phyloP scores from a whole-genome alignment of 495 filamentous ascomycete genomes.

The Usnea hakonensis region DNA sequence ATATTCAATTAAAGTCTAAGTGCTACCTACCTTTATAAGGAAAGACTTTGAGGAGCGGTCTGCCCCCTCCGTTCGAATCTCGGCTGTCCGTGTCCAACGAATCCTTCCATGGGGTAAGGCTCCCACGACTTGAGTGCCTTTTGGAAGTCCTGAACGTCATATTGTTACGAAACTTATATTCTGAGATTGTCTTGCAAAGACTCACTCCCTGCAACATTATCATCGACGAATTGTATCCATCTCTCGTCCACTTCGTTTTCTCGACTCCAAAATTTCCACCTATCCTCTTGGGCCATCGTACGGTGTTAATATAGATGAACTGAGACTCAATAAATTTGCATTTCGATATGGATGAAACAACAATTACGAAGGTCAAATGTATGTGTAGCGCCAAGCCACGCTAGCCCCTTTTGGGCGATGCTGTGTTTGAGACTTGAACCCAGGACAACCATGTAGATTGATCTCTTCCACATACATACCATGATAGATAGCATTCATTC shows the following conservation, averaged over 20 bases:
- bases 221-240: constrained; percentile 14
- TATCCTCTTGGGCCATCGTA: too few relatives aligned
- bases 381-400: too few relatives aligned
- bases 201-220: constrained; percentile 19
- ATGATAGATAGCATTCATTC: too few relatives aligned
- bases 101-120: constrained; percentile 19
- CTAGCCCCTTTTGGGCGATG: too few relatives aligned
- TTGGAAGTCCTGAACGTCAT: constrained; percentile 16
- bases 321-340: too few relatives aligned
- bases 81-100: constrained; percentile 26
- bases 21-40: constrained; percentile 21
- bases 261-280: too few relatives aligned
- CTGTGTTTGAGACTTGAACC: too few relatives aligned
- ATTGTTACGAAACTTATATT: background rate
- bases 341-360: too few relatives aligned
- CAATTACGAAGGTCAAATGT: too few relatives aligned
- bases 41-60: constrained; percentile 19
- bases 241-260: constrained; percentile 10
- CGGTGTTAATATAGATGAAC: too few relatives aligned
- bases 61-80: constrained; percentile 16
- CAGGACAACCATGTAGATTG: too few relatives aligned
- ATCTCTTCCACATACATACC: too few relatives aligned
- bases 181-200: background rate
- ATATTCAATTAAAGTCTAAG: background rate
- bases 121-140: constrained; percentile 8